These are phyloP conservation scores for Crepidotus variabilis DNA, from an alignment of 768 basidiomycete species.

Conservation along the genomic window DNA sequence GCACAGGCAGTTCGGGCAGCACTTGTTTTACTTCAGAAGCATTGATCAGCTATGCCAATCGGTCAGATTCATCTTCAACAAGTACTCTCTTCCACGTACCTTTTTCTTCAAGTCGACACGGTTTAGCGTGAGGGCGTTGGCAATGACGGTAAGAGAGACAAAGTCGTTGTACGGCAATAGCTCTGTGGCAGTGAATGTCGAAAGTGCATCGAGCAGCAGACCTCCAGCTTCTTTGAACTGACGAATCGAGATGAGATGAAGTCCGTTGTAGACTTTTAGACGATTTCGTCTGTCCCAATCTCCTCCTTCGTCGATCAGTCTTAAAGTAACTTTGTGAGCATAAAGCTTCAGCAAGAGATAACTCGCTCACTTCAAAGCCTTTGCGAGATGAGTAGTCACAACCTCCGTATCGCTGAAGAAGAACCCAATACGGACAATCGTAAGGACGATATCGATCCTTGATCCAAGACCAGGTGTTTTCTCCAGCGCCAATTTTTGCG, in stretches of 20 bases:
- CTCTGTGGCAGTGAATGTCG: conserved; percentile 93
- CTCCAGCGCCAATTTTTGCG: conserved; percentile 79
- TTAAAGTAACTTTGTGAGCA: conserved; percentile 23
- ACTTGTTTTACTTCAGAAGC: conserved; percentile 88
- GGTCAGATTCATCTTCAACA: background rate
- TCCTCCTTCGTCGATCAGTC: conserved; percentile 90
- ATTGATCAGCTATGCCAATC: conserved; percentile 57
- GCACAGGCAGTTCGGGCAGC: conserved; percentile 75
- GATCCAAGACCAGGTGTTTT: conserved; percentile 93
- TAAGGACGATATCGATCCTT: conserved; percentile 88
- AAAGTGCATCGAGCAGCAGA: conserved; percentile 85
- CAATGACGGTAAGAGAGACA: conserved; percentile 79
- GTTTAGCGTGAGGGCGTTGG: conserved; percentile 70
- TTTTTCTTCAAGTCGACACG: conserved; percentile 91
- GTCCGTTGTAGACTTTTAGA: conserved; percentile 91
- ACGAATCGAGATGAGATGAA: conserved; percentile 84
- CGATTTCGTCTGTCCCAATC: conserved; percentile 98
- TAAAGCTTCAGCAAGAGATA: no score
- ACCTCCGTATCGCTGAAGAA: conserved; percentile 81
- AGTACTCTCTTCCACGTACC: conserved; percentile 34
- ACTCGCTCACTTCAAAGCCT: conserved; percentile 79
- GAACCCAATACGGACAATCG: conserved; percentile 84
- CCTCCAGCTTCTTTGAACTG: conserved; percentile 87
- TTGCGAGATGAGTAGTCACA: conserved; percentile 66
- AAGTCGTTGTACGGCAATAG: conserved; percentile 87